phyloP scores from a whole-genome alignment of 2,329 filamentous ascomycete genomes.

The Xylaria sp. region DNA sequence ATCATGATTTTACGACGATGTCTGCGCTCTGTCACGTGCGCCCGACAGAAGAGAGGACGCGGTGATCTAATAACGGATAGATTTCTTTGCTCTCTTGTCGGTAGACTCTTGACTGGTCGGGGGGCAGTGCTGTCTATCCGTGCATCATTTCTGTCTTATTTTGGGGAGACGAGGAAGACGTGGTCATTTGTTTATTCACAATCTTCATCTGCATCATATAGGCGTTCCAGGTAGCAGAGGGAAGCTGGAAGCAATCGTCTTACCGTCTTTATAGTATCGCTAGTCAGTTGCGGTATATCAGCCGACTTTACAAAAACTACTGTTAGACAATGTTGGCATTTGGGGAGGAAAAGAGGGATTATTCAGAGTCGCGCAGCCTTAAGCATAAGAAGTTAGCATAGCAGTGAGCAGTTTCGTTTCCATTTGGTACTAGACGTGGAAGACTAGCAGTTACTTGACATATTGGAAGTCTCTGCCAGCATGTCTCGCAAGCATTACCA shows the following conservation, averaged over 20 bases:
- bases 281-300: no score
- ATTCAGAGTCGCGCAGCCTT: no score
- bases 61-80: not conserved
- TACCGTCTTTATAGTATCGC: not conserved
- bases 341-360: no score
- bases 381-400: no score
- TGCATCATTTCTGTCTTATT: slow-evolving; percentile 6
- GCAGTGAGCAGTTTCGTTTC: no score
- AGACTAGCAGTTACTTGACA: no score
- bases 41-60: not conserved
- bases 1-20: not conserved
- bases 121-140: not conserved
- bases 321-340: no score
- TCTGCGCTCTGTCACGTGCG: not conserved
- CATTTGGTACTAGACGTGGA: no score
- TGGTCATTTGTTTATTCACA: slow-evolving; percentile 6
- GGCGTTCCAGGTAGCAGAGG: slow-evolving; percentile 12
- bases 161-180: not conserved
- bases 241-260: not conserved
- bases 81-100: slow-evolving; percentile 1
- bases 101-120: not conserved
- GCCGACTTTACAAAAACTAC: no score
- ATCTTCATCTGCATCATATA: slow-evolving; percentile 15
- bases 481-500: no score
- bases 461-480: no score